Percentiles rank a stretch among this genome's conserved stretches.
These are phyloP conservation scores for Bacterosira constricta DNA, from an alignment of 108 stramenopile genomes.

Conservation along the genomic window DNA sequence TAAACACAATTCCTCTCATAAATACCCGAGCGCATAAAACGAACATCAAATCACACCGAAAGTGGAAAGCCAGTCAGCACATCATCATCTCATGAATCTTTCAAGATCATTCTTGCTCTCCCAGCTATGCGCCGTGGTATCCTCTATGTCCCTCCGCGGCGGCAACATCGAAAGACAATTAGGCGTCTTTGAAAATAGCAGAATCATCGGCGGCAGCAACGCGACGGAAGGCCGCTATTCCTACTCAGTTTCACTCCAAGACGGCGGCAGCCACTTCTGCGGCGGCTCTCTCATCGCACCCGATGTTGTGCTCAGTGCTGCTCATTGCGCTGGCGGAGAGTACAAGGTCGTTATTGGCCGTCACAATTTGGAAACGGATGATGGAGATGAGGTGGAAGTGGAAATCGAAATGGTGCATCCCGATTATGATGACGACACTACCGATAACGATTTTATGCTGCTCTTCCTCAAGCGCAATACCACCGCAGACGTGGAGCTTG, in stretches of 20 bases:
- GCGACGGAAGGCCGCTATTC: background rate
- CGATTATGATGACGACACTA: background rate
- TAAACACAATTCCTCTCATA: no score
- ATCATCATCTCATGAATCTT: no score
- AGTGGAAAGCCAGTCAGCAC: no score
- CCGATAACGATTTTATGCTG: conserved; percentile 26
- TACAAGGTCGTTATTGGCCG: conserved; percentile 19
- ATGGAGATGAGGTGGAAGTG: conserved; percentile 6
- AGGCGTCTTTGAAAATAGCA: no score
- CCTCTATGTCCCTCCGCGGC: no score
- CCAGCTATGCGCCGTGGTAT: no score
- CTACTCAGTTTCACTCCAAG: conserved; percentile 26
- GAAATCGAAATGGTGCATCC: conserved; percentile 1
- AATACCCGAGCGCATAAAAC: no score
- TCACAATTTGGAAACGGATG: background rate
- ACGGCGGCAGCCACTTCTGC: conserved; percentile 32
- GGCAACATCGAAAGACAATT: no score
- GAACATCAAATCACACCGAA: no score
- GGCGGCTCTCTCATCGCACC: conserved; percentile 22
- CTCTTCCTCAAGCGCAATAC: conserved; percentile 11
- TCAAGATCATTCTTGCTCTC: no score
- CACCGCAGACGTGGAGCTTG: background rate
- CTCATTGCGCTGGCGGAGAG: conserved; percentile 14
- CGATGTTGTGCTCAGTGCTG: conserved; percentile 28
- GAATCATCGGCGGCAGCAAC: no score